Base-by-base conservation (phyloP, 352 stramenopile genomes). In the Globisporangium orthogonon region DNA sequence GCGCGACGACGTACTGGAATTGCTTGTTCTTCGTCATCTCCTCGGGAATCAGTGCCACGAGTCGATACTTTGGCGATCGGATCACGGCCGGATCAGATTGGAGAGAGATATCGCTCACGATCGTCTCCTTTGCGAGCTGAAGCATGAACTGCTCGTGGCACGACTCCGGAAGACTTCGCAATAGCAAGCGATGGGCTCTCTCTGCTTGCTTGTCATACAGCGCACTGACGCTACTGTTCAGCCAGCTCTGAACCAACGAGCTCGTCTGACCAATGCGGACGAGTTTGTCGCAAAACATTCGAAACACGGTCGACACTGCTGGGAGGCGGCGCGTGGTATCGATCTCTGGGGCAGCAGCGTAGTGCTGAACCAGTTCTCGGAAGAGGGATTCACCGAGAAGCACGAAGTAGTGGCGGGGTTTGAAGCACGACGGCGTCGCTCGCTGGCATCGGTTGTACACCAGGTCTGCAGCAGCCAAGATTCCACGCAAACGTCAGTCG, bases 201-300 rank as follows among this genome's bases (percentile, higher is more conserved):
- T 50, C 40, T 4, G 18, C 43, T 7, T 50, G 48, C 2, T 23
- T 29, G 18, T 58, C 66, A 43, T 69, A 62, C 15, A 80, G 48
- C 37, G 50, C 67, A 7, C 47, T 51, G 33, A 18, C 29, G 14
- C 31, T 17, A 14, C 43, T 39, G 30, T n/a, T 40, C 17, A 86
- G 45, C 78, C 78, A 91, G 41, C 66, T 76, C 46, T 84, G 62
- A 3, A 86, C 46, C 3, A 89, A 43, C 2, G 41, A 46, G 41
- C 73, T 53, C 4, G 66, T 64, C 58, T 87, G 74, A 0, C 81
- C 76, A 18, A 87, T 84, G 31, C 81, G 76, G 7, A 67, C 65
- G 7, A 91, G 43, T 43, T 89, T 91, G 35, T 88, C 70, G n/a
- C 52, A 62, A 33, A 91, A 72, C 63, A 83, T 66, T 9, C 78